Conservation (phyloP, 2,329 filamentous ascomycete species). For the Magnaporthales sp. region DNA sequence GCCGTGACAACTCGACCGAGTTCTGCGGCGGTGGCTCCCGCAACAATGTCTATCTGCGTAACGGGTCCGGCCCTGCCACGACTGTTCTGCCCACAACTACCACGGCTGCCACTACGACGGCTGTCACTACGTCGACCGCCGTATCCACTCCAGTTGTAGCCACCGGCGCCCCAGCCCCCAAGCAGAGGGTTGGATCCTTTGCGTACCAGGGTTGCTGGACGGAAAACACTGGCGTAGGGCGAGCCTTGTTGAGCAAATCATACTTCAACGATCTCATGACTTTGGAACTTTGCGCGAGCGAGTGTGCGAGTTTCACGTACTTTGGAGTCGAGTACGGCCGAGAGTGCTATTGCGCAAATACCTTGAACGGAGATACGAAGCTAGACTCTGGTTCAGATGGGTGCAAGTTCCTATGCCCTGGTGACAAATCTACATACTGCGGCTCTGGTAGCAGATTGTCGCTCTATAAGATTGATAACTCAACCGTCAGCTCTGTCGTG, state of each 20-base stretch:
- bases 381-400: background rate
- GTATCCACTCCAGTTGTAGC: background rate
- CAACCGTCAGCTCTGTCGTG: background rate
- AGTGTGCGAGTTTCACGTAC: slow-evolving; percentile 32
- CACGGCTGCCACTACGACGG: background rate
- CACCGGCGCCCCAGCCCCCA: slow-evolving; percentile 24
- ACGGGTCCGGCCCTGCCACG: slow-evolving; percentile 8
- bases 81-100: background rate
- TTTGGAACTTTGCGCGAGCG: slow-evolving; percentile 34
- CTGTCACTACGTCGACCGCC: background rate
- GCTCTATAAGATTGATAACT: slow-evolving; percentile 3
- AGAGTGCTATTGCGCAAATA: slow-evolving; percentile 42
- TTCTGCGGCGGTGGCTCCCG: slow-evolving; percentile 11
- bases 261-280: slow-evolving; percentile 30
- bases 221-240: slow-evolving; percentile 37
- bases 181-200: slow-evolving; percentile 30
- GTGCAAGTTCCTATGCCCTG: slow-evolving; percentile 12
- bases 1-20: slow-evolving; percentile 13
- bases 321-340: slow-evolving; percentile 40
- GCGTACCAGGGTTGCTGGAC: slow-evolving; percentile 49
- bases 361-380: slow-evolving; percentile 6
- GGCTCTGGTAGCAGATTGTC: slow-evolving; percentile 10
- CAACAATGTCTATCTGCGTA: slow-evolving; percentile 11
- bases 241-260: slow-evolving; percentile 42
- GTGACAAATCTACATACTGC: slow-evolving; percentile 9